A percentile compares a stretch with the other conserved stretches of the same genome.
Evolutionary conservation across 306 rosid genomes (phyloP).

Genomic region (Herpetospermum pedunculosum): DNA sequence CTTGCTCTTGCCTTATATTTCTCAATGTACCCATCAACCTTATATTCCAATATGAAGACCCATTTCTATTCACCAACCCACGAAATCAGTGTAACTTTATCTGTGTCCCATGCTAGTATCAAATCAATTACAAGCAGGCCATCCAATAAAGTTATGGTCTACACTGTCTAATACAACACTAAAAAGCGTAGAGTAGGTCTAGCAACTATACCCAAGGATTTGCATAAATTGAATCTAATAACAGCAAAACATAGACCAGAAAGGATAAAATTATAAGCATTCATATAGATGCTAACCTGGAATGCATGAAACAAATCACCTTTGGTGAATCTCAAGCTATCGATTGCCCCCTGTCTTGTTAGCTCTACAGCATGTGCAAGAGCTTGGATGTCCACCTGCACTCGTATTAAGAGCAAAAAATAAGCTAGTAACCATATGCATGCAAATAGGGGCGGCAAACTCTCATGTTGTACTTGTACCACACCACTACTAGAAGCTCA

Average conservation of each 20-base stretch:
- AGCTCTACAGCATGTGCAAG: conserved; percentile 99
- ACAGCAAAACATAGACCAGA: conserved; percentile 19
- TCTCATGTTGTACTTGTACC: neutral
- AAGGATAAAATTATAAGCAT: neutral
- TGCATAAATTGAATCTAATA: neutral
- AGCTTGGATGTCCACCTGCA: conserved; percentile 95
- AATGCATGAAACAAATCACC: conserved; percentile 91
- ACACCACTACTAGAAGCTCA: neutral
- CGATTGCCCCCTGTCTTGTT: conserved; percentile 94
- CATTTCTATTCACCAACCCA: neutral
- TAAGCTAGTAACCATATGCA: neutral
- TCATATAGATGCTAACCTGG: conserved; percentile 45
- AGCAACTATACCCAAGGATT: neutral
- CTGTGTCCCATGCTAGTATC: neutral
- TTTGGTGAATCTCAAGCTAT: conserved; percentile 90
- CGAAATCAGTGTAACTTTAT: neutral
- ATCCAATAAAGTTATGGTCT: neutral
- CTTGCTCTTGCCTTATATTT: neutral
- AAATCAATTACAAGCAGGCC: neutral
- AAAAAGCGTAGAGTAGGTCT: neutral
- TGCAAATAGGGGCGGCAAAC: neutral
- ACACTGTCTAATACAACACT: neutral
- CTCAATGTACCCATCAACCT: neutral
- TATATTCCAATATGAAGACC: neutral
- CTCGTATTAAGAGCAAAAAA: conserved; percentile 6